Evolutionary conservation across 495 filamentous ascomycete species (phyloP), one percentile per base, ranked within the genome.

Genomic region (Aspergillus diversus): DNA sequence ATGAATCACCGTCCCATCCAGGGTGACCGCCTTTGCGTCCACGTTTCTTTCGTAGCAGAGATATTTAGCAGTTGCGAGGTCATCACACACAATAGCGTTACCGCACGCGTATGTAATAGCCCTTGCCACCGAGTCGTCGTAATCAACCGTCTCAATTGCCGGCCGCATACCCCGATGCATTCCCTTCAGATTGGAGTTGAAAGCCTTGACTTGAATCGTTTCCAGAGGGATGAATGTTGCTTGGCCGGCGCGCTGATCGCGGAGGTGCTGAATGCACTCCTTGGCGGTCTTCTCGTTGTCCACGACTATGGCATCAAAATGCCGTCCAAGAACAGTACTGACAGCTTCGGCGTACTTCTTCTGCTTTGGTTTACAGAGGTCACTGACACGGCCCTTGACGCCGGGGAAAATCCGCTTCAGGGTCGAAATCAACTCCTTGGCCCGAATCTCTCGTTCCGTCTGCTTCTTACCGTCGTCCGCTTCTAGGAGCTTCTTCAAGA

Each of bases 101-200:
- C 95, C 93, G 66, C 95, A 98, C 35, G 93, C 92, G 71, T 96
- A 97, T 39, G 86, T 89, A 76, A 99, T 97, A 4, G 95, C 96
- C 52, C 95, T 87, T 73, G 97, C 91, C 51, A 97, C 83, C 1
- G 86, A 86, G 27, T 86, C 83, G 66, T 98, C 95, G 64, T 96
- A 99, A 63, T 97, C 92, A 61, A 99, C 93, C 3, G 93, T 94
- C 72, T 99, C 95, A 61, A 99, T 94, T 0, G 95, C 96, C 62
- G 96, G 86, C 31, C 96, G 89, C 85, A 90, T 89, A 7, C 89
- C 90, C 13, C 89, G 87, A 57, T 92, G 84, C 73, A 97, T 89
- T 47, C 93, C 91, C 77, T 97, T 97, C 47, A 98, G 75, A 65
- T 90, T 93, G 12, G 92, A 91, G 70, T 96, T 95, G 59, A 92